These are phyloP conservation scores for Drosera spatulata DNA, from an alignment of 179 eudicot species.

Conservation along the genomic window DNA sequence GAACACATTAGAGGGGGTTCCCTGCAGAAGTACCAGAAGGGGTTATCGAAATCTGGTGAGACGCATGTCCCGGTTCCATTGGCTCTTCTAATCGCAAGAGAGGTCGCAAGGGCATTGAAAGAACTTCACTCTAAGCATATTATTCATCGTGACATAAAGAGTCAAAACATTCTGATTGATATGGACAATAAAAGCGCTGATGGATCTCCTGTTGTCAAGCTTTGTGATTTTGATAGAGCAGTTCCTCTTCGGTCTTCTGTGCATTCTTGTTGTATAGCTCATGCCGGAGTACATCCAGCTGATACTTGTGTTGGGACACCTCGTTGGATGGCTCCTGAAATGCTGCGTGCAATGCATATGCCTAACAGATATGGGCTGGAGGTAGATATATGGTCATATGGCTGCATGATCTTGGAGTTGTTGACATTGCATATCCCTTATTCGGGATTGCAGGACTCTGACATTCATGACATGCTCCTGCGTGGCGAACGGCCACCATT, in stretches of 20 bases:
- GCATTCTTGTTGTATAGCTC: constrained; percentile 85
- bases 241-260: constrained; percentile 63
- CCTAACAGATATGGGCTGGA: constrained; percentile 72
- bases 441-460: constrained; percentile 49
- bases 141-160: constrained; percentile 89
- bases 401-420: constrained; percentile 81
- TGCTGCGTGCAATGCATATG: constrained; percentile 52
- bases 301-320: constrained; percentile 89
- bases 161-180: constrained; percentile 79
- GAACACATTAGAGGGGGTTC: constrained; percentile 92
- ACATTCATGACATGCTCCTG: constrained; percentile 58
- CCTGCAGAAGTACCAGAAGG: constrained; percentile 60
- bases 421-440: constrained; percentile 76
- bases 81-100: constrained; percentile 59
- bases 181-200: constrained; percentile 48
- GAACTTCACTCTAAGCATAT: constrained; percentile 78
- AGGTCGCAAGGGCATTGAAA: constrained; percentile 68
- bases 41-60: constrained; percentile 52
- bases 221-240: constrained; percentile 86
- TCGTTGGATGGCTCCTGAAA: constrained; percentile 99
- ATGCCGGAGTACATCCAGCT: constrained; percentile 71
- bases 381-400: constrained; percentile 96
- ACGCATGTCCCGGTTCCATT: constrained; percentile 45
- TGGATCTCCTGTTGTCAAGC: constrained; percentile 72
- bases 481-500: constrained; percentile 64